phyloP scores from a whole-genome alignment of 2,329 filamentous ascomycete genomes.

The Ophiostoma montium region DNA sequence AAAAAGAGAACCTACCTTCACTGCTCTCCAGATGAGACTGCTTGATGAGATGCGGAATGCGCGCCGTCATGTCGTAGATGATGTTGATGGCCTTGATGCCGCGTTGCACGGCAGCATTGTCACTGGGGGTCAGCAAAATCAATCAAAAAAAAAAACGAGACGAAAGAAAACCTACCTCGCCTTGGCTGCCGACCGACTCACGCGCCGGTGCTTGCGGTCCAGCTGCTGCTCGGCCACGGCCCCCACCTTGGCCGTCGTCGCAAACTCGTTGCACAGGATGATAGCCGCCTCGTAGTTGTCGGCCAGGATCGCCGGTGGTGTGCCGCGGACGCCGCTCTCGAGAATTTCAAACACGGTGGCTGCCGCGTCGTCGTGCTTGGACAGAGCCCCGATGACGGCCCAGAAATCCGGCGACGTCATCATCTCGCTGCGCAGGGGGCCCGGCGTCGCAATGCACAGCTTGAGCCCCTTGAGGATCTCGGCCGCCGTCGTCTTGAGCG shows the following conservation, averaged over 20 bases:
- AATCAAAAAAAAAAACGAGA: too few relatives aligned
- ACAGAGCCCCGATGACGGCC: constrained; percentile 69
- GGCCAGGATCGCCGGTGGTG: constrained; percentile 72
- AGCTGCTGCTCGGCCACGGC: constrained; percentile 54
- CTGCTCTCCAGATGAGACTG: constrained; percentile 83
- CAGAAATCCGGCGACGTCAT: constrained; percentile 97
- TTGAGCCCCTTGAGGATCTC: constrained; percentile 67
- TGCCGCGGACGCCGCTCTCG: constrained; percentile 57
- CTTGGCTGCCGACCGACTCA: constrained; percentile 34
- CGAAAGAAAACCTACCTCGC: constrained; percentile 32
- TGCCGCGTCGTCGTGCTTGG: constrained; percentile 54
- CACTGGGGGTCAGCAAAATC: constrained; percentile 29
- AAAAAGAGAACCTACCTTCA: constrained; percentile 32
- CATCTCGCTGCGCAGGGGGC: constrained; percentile 74
- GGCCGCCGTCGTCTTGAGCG: constrained; percentile 60
- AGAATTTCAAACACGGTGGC: constrained; percentile 77
- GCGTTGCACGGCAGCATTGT: constrained; percentile 59
- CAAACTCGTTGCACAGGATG: constrained; percentile 74
- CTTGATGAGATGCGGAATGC: constrained; percentile 76
- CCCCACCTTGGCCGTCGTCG: constrained; percentile 63
- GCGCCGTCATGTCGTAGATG: constrained; percentile 66
- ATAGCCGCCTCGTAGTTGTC: constrained; percentile 93
- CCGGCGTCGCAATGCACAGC: constrained; percentile 63
- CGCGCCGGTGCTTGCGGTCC: constrained; percentile 30
- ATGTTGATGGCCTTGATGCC: constrained; percentile 70